Conservation (phyloP, 352 stramenopile genomes). For the Globisporangium paddicum region DNA sequence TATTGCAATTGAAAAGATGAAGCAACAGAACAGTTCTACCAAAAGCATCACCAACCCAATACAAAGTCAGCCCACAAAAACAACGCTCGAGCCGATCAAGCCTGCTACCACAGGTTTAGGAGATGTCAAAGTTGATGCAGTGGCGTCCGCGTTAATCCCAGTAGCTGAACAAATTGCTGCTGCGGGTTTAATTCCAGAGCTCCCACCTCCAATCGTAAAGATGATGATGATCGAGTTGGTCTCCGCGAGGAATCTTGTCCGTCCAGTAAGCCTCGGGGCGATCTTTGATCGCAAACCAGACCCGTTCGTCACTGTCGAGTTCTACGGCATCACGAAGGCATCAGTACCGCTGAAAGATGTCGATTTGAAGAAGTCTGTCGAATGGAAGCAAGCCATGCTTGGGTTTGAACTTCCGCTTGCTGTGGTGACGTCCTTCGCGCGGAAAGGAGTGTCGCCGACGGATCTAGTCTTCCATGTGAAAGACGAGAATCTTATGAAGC, state of each 20-base stretch:
- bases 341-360: constrained; percentile 26
- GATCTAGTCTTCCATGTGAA: constrained; percentile 31
- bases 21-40: background rate
- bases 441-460: constrained; percentile 16
- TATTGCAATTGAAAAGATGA: background rate
- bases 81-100: background rate
- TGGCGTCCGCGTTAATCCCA: background rate
- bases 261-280: constrained; percentile 25
- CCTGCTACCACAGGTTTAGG: background rate
- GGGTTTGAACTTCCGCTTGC: constrained; percentile 20
- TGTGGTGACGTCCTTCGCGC: background rate
- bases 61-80: background rate
- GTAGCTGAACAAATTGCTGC: background rate
- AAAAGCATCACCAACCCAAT: background rate
- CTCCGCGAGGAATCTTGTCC: constrained; percentile 18
- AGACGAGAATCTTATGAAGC: constrained; percentile 38
- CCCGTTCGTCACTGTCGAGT: constrained; percentile 28
- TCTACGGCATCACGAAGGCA: constrained; percentile 17
- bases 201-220: constrained; percentile 6
- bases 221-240: constrained; percentile 27
- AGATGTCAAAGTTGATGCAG: background rate
- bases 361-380: constrained; percentile 31
- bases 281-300: constrained; percentile 39
- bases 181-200: background rate
- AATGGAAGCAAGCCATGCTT: constrained; percentile 18